Evolutionary conservation across 2,329 filamentous ascomycete species (phyloP).

Genomic region (Calonectria hawksworthii): DNA sequence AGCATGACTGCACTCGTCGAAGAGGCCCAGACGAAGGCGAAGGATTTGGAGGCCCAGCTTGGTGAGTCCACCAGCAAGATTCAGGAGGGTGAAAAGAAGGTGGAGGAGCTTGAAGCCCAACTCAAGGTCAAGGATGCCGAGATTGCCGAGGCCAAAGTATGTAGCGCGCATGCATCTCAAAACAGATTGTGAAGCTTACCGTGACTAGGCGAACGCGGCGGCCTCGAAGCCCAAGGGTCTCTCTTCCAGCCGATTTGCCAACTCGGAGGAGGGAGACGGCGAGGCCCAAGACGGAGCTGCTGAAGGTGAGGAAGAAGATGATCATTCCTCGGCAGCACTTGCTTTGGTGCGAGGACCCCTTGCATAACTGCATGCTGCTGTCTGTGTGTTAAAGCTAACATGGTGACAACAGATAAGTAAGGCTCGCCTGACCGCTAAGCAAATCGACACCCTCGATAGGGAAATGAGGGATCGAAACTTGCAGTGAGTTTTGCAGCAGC

Average conservation of each 20-base stretch:
- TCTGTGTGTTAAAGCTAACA: conserved; percentile 36
- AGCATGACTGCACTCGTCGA: conserved; percentile 72
- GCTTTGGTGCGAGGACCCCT: conserved; percentile 74
- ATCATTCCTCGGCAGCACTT: conserved; percentile 75
- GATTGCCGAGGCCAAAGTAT: conserved; percentile 72
- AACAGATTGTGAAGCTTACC: conserved; percentile 12
- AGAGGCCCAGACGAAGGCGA: conserved; percentile 68
- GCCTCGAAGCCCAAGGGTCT: conserved; percentile 64
- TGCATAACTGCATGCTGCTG: conserved; percentile 52
- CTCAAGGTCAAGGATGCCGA: conserved; percentile 75
- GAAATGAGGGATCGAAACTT: conserved; percentile 70
- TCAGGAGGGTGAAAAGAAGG: conserved; percentile 62
- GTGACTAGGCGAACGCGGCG: conserved; percentile 60
- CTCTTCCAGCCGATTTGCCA: conserved; percentile 68
- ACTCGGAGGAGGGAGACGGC: conserved; percentile 53
- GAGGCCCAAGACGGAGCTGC: conserved; percentile 55
- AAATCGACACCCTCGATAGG: conserved; percentile 67
- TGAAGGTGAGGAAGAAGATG: conserved; percentile 73
- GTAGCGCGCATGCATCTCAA: conserved; percentile 4
- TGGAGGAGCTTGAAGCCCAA: conserved; percentile 66
- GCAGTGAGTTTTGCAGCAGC: conserved; percentile 53
- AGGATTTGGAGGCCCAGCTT: conserved; percentile 65
- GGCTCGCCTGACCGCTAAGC: conserved; percentile 60
- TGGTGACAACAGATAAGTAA: conserved; percentile 56
- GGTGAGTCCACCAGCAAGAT: conserved; percentile 60